Conservation (phyloP, 106 monocot genomes). For the Acorus gramineus region DNA sequence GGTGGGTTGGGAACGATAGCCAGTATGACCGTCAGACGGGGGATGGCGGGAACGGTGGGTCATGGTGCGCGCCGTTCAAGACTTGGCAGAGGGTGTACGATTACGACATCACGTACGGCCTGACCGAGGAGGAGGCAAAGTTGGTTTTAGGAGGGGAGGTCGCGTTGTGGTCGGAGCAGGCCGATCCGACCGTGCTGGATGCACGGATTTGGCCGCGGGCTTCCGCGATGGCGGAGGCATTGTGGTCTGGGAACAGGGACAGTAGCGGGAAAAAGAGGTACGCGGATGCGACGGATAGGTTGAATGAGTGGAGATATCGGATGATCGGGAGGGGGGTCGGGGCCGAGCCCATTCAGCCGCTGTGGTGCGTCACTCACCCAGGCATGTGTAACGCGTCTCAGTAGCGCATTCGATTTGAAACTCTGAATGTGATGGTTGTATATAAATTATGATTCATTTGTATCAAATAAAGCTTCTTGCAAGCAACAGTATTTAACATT, state of each 20-base stretch:
- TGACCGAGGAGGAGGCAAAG: constrained; percentile 50
- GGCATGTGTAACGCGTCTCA: constrained; percentile 68
- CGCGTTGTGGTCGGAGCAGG: constrained; percentile 89
- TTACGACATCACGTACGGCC: constrained; percentile 19
- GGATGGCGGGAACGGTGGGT: constrained; percentile 52
- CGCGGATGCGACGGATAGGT: constrained; percentile 65
- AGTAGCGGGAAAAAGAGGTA: constrained; percentile 52
- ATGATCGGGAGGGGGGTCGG: constrained; percentile 67
- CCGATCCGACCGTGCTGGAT: constrained; percentile 64
- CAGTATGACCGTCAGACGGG: constrained; percentile 38
- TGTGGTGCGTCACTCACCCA: constrained; percentile 57
- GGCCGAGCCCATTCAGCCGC: constrained; percentile 89
- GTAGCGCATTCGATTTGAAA: constrained; percentile 4
- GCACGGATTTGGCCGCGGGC: constrained; percentile 69
- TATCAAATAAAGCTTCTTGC: too few species aligned
- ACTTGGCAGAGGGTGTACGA: constrained; percentile 24
- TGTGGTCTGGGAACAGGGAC: constrained; percentile 83
- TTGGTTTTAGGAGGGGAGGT: constrained; percentile 91
- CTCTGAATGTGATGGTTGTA: too few species aligned
- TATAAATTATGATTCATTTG: too few species aligned
- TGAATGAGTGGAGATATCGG: constrained; percentile 70
- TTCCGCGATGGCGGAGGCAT: constrained; percentile 68
- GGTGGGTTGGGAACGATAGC: constrained; percentile 81
- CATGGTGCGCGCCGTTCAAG: constrained; percentile 83
- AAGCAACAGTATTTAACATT: too few species aligned